Evolutionary conservation across 1,284 basidiomycete species (phyloP), one percentile per base, ranked within the genome.

Genomic region (Ustilago sp.): DNA sequence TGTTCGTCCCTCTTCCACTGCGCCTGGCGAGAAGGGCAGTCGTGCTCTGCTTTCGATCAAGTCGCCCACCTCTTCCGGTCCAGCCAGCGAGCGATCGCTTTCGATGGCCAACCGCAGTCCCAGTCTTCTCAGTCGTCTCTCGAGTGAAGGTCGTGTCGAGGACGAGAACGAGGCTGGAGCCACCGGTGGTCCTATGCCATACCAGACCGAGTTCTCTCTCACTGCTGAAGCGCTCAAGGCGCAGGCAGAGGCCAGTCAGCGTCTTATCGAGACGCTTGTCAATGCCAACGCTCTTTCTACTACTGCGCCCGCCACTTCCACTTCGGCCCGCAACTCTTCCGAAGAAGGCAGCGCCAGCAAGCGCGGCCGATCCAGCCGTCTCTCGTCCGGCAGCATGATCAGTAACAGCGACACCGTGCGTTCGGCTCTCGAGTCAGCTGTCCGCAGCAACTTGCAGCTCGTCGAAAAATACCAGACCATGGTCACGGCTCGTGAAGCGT

Each of bases 401-500:
- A 56, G 41, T 56, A 73, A 62, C 41, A 19, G 45, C 35, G 75
- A 72, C 23, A 67, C 83, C 0, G 48, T 69, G 32, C 63, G 64
- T 53, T 74, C 77, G 23, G 59, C 74, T 32, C 55, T 65, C 58
- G 64, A 71, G 4, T 39, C 66, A 36, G 67, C 68, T 23, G 59
- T 73, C 19, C 56, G 48, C 12, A 74, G 63, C 64, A 77, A 66
- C 45, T 28, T 63, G 57, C 86, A 86, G 1, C 89, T 93, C 83
- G 86, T 94, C 19, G 88, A 88, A 53, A 91, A 93, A 67, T 94
- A 93, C 80, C 87, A 91, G 6, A 86, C 89, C 41, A 94, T 95
- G 91, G 89, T 90, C 1, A 88, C 89, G 54, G 91, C 93, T 60
- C 89, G 96, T n/a, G 95, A 98, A 80, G 89, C 90, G 51, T 98